Percentiles rank a stretch among this genome's conserved stretches.
Evolutionary conservation across 148 eudicot genomes (phyloP).

Genomic region (Linanthus parryae): DNA sequence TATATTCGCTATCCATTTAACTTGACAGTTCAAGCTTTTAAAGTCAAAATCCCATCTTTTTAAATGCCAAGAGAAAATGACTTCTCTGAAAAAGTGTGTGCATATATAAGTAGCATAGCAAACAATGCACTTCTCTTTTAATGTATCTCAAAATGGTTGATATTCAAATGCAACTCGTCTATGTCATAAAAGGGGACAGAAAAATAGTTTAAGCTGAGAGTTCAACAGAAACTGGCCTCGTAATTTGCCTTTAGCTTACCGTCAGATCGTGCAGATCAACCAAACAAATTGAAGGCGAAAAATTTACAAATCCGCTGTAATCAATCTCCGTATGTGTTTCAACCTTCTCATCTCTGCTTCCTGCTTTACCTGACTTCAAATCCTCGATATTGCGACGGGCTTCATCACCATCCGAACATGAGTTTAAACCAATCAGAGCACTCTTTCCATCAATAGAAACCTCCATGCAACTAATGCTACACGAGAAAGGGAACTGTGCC

Average conservation of each 20-base stretch:
- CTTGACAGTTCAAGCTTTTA: no score
- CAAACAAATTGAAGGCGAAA: conserved; percentile 82
- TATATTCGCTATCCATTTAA: no score
- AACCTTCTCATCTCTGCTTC: conserved; percentile 14
- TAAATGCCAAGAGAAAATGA: no score
- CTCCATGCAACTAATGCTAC: conserved; percentile 75
- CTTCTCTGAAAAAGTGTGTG: no score
- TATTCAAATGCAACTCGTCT: no score
- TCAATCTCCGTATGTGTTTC: conserved; percentile 29
- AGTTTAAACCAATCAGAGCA: conserved; percentile 76
- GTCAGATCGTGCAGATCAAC: conserved; percentile 62
- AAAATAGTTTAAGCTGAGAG: background rate
- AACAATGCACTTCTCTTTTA: no score
- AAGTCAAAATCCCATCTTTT: no score
- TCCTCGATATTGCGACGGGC: conserved; percentile 22
- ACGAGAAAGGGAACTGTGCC: conserved; percentile 54
- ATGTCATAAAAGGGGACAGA: no score
- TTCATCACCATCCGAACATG: conserved; percentile 43
- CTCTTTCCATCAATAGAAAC: conserved; percentile 72
- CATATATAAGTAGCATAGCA: no score
- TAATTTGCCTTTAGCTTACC: conserved; percentile 32
- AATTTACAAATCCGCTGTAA: conserved; percentile 36
- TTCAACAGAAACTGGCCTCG: background rate
- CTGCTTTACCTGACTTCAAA: conserved; percentile 25
- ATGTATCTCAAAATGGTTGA: no score